These are phyloP conservation scores for Pseudogymnoascus sp. DNA, from an alignment of 2,329 filamentous ascomycete genomes.

Conservation along the genomic window DNA sequence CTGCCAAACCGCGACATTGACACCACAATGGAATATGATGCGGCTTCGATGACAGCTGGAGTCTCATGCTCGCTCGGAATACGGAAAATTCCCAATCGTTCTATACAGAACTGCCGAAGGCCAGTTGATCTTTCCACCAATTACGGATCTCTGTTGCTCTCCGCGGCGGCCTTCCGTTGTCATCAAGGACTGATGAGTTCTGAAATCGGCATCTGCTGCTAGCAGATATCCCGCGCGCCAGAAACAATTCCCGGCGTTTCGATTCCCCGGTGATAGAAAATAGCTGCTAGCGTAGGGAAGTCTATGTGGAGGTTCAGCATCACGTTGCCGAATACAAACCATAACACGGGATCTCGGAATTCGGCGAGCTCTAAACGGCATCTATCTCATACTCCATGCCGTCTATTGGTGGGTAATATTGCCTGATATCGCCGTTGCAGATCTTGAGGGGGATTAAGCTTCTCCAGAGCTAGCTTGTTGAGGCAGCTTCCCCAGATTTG, in stretches of 20 bases:
- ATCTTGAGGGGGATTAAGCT: not conserved
- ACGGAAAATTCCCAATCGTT: not conserved
- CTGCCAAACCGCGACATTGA: not conserved
- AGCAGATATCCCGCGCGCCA: not conserved
- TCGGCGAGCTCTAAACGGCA: not conserved
- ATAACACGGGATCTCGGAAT: not conserved
- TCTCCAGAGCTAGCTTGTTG: not conserved
- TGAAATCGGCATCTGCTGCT: not conserved
- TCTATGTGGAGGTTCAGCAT: not conserved
- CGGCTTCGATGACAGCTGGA: not conserved
- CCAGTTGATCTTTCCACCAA: not conserved
- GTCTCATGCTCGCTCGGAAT: not conserved
- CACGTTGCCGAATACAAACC: not conserved
- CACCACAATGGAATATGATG: not conserved
- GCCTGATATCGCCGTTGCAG: not conserved
- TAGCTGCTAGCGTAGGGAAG: not conserved
- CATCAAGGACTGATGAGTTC: not conserved
- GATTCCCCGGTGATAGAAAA: not conserved
- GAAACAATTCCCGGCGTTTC: not conserved
- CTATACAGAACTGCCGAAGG: not conserved
- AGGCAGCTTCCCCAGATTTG: not conserved
- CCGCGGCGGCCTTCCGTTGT: not conserved
- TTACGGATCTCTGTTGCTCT: not conserved
- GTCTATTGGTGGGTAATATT: not conserved
- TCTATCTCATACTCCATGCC: not conserved